Percentiles rank a stretch among this genome's conserved stretches.
These are phyloP conservation scores for Cyberlindnera nakhonratchasimensis DNA, from an alignment of 805 yeast genomes.

Conservation along the genomic window DNA sequence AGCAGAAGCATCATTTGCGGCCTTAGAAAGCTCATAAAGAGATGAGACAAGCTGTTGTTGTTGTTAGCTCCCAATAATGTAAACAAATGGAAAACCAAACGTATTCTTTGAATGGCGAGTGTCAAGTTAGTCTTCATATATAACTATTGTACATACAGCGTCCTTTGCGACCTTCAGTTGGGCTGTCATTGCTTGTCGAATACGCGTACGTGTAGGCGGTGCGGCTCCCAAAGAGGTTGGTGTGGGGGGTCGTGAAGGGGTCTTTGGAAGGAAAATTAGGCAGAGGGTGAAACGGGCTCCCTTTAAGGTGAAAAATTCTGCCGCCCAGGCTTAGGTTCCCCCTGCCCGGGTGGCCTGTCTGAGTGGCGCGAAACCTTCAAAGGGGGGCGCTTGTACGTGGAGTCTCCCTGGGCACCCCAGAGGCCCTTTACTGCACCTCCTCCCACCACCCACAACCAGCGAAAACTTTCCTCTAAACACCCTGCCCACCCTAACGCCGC, in stretches of 20 bases:
- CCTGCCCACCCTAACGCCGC: too few relatives aligned
- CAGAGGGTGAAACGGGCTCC: slow-evolving; percentile 1
- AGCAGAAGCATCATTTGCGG: slow-evolving; percentile 81
- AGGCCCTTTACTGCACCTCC: too few relatives aligned
- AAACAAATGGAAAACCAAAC: neutral
- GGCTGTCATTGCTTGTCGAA: slow-evolving; percentile 16
- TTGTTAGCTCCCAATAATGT: slow-evolving; percentile 1
- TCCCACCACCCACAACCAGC: too few relatives aligned
- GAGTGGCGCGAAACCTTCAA: neutral
- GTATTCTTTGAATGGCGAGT: neutral
- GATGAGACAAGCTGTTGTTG: slow-evolving; percentile 61
- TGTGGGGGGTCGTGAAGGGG: neutral
- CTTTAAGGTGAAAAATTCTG: slow-evolving; percentile 4
- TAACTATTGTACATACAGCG: slow-evolving; percentile 18
- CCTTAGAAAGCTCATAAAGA: slow-evolving; percentile 75
- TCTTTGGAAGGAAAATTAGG: slow-evolving; percentile 1
- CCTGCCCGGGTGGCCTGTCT: neutral
- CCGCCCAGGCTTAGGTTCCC: neutral
- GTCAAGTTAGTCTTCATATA: neutral
- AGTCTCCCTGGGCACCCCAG: too few relatives aligned
- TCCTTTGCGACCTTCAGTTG: slow-evolving; percentile 28
- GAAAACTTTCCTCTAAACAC: too few relatives aligned
- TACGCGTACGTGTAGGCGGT: neutral
- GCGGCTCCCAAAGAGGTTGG: neutral
- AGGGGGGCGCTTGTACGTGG: neutral